Percentiles rank a stretch among this genome's conserved stretches.
Evolutionary conservation across 192 early-diverging fungal genomes (phyloP).

Genomic region (Spizellomyces sp.): DNA sequence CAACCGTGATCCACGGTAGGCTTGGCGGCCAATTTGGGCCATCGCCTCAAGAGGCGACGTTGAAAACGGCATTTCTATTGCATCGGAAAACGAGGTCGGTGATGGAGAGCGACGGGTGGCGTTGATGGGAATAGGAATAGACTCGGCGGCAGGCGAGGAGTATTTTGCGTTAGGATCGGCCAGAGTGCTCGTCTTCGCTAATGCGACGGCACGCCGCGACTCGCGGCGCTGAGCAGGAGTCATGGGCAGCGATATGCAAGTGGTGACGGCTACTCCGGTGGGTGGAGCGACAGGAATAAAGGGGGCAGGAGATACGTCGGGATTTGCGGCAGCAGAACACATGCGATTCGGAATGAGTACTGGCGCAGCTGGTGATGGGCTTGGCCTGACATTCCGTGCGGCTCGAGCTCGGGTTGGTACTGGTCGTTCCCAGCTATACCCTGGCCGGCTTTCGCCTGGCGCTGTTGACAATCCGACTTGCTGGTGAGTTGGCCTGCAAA

Average conservation of each 20-base stretch:
- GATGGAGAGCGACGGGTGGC: neutral
- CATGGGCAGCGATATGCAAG: neutral
- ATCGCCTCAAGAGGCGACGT: neutral
- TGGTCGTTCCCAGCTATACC: neutral
- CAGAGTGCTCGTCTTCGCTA: neutral
- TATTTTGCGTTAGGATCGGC: neutral
- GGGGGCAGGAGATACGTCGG: neutral
- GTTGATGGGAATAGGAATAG: neutral
- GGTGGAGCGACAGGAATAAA: constrained; percentile 4
- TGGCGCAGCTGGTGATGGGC: neutral
- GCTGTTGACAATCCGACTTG: neutral
- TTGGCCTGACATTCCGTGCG: neutral
- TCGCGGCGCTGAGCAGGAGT: constrained; percentile 15
- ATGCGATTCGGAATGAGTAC: neutral
- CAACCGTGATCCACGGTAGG: neutral
- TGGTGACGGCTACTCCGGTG: neutral
- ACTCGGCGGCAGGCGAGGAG: neutral
- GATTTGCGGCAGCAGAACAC: neutral
- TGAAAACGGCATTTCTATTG: constrained; percentile 21
- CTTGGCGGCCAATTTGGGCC: neutral
- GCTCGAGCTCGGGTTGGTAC: neutral
- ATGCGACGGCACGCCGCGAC: constrained; percentile 2
- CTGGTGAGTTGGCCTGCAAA: neutral
- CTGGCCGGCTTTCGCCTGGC: neutral
- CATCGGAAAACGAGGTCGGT: constrained; percentile 4